A percentile compares a stretch with the other conserved stretches of the same genome.
Conservation (phyloP, 345 rosid genomes). For the Sisymbrium irio region DNA sequence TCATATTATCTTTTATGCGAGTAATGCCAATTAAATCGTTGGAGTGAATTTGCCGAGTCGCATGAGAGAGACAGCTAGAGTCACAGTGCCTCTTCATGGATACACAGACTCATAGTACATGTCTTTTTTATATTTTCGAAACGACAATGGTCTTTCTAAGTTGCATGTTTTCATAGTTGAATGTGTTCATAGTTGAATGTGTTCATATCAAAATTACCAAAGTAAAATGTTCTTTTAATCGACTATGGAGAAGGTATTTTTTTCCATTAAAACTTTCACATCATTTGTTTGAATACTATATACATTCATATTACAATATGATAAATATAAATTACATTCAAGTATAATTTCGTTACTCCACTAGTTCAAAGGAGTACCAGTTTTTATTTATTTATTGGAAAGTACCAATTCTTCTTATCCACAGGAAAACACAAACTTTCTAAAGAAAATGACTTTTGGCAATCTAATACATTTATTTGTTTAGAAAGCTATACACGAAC, state of each 20-base stretch:
- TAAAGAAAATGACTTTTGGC: slow-evolving; percentile 29
- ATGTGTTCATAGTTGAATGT: neutral
- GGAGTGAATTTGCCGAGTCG: slow-evolving; percentile 30
- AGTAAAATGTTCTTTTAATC: neutral
- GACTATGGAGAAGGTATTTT: neutral
- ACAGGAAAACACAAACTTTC: slow-evolving; percentile 10
- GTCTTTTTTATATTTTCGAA: neutral
- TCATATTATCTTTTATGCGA: slow-evolving; percentile 1
- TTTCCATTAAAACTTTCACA: neutral
- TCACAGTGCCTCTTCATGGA: slow-evolving; percentile 31
- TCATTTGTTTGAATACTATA: neutral
- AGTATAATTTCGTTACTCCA: neutral
- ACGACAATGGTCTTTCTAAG: neutral
- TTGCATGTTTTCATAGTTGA: neutral
- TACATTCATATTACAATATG: neutral
- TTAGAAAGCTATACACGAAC: neutral
- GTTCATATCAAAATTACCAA: neutral
- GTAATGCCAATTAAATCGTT: slow-evolving; percentile 18
- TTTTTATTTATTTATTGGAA: too few species aligned
- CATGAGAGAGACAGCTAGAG: slow-evolving; percentile 31
- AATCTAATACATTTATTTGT: slow-evolving; percentile 1
- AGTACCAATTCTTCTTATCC: too few species aligned
- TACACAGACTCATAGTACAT: slow-evolving; percentile 15
- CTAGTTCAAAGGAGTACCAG: neutral
- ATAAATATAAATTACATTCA: neutral